Evolutionary conservation across 1,284 basidiomycete species (phyloP).

Genomic region (Ganoderma resinaceum): DNA sequence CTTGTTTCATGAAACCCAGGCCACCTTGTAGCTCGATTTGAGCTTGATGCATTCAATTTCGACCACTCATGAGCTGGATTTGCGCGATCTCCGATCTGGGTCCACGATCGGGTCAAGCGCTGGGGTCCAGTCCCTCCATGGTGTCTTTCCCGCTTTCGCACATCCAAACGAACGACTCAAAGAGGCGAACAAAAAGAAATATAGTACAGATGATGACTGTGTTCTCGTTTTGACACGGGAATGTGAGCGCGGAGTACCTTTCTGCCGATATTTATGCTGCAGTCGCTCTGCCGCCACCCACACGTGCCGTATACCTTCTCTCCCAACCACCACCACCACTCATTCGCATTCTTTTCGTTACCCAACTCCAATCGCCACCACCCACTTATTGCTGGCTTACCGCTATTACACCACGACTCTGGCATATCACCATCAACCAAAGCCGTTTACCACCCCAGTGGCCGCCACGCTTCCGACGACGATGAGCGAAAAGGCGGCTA

Average conservation of each 20-base stretch:
- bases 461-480: constrained; percentile 1
- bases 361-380: neutral
- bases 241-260: neutral
- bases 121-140: neutral
- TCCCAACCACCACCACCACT: constrained; percentile 25
- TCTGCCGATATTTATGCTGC: constrained; percentile 13
- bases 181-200: neutral
- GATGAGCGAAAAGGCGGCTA: constrained; percentile 23
- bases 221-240: constrained; percentile 12
- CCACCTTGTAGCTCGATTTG: neutral
- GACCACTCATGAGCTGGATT: neutral
- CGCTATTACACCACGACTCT: neutral
- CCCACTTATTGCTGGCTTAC: neutral
- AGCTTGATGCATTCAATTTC: neutral
- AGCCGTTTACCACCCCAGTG: neutral
- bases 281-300: constrained; percentile 11
- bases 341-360: constrained; percentile 1
- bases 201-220: neutral
- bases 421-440: neutral
- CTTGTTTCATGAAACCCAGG: neutral
- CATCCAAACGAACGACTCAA: neutral
- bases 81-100: neutral
- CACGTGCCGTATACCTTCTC: constrained; percentile 23
- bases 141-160: neutral
- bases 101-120: neutral